Evolutionary conservation across 768 basidiomycete genomes (phyloP).

Genomic region (Arthromyces matolae): DNA sequence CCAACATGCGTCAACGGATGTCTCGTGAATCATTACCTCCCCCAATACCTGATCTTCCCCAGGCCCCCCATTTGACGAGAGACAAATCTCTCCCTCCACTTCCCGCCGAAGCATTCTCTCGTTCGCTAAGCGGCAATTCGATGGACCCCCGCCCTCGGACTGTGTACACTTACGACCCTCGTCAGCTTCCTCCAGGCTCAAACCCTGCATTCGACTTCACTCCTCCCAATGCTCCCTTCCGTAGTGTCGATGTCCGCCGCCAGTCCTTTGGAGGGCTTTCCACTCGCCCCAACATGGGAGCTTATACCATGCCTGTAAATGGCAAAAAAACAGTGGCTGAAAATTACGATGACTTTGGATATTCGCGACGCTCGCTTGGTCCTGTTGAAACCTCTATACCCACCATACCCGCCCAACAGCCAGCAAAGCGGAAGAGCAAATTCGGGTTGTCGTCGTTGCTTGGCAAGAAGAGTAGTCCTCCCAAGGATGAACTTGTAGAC

Average conservation of each 20-base stretch:
- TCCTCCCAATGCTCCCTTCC: slow-evolving; percentile 65
- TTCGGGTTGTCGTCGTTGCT: slow-evolving; percentile 67
- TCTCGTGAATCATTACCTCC: slow-evolving; percentile 32
- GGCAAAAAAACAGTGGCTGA: slow-evolving; percentile 31
- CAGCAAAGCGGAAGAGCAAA: slow-evolving; percentile 65
- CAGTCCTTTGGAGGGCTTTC: slow-evolving; percentile 75
- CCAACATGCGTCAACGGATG: slow-evolving; percentile 52
- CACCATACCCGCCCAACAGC: slow-evolving; percentile 17
- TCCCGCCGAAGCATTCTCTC: slow-evolving; percentile 47
- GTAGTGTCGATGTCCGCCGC: slow-evolving; percentile 50
- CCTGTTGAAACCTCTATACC: slow-evolving; percentile 35
- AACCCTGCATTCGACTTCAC: slow-evolving; percentile 46
- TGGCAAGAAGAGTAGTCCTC: slow-evolving; percentile 46
- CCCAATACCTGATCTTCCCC: slow-evolving; percentile 19
- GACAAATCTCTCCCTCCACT: slow-evolving; percentile 82
- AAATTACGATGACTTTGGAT: slow-evolving; percentile 71
- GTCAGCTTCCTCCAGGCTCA: slow-evolving; percentile 42
- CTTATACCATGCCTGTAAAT: slow-evolving; percentile 47
- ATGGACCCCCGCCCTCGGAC: slow-evolving; percentile 59
- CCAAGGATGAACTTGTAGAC: slow-evolving; percentile 32
- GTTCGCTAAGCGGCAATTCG: slow-evolving; percentile 29
- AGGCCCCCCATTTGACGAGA: slow-evolving; percentile 25
- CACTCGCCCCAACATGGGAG: slow-evolving; percentile 48
- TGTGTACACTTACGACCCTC: slow-evolving; percentile 58
- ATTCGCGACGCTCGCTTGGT: slow-evolving; percentile 57